Base-by-base conservation (phyloP, 2,329 filamentous ascomycete genomes). In the Volutella citrinella region DNA sequence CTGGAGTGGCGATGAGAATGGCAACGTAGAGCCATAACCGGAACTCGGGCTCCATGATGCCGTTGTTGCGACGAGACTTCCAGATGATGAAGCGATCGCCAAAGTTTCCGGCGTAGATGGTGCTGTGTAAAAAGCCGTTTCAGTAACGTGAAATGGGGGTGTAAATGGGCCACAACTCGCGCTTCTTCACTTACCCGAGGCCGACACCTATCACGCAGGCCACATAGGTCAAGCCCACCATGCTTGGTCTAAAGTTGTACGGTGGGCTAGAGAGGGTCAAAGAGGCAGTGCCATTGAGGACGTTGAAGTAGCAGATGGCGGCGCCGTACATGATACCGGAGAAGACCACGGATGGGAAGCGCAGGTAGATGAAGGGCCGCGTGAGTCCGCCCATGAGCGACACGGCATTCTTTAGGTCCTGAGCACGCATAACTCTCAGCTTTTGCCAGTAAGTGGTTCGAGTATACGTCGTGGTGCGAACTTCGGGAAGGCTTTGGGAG, bases 1-100 rank as follows among this genome's bases (percentile, higher is more conserved):
- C 44, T 3, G 55, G 53, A 8, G 49, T 34, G 7, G 51, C 28
- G 21, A 56, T 25, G 1, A 48, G 28, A 13, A 53, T 49, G 14
- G 52, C 37, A 18, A 49, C 25, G 34, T 63, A 62, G 2, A 60
- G 51, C 64, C 63, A 67, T 3, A 66, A 48, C 1, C 62, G 54
- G 18, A 63, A 58, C 34, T 67, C 64, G 1, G 63, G 52, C 36
- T 66, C 64, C 19, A 54, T 57, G n/a, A 66, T 51, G 10, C 64
- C 63, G 17, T 55, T 49, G 39, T 67, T 67, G 26, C 54, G 55
- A 7, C 62, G 58, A 1, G 63, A 60, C 10, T 58, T 43, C 16
- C 52, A 51, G 14, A 66, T 52, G 5, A 63, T 50, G 28, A 63
- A 56, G 28, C 54, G 52, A 38, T 65, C 62, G 12, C 57, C 56